Percentiles rank a stretch among this genome's conserved stretches.
These are phyloP conservation scores for Nigrospora oryzae DNA, from an alignment of 2,329 filamentous ascomycete species.

Conservation along the genomic window DNA sequence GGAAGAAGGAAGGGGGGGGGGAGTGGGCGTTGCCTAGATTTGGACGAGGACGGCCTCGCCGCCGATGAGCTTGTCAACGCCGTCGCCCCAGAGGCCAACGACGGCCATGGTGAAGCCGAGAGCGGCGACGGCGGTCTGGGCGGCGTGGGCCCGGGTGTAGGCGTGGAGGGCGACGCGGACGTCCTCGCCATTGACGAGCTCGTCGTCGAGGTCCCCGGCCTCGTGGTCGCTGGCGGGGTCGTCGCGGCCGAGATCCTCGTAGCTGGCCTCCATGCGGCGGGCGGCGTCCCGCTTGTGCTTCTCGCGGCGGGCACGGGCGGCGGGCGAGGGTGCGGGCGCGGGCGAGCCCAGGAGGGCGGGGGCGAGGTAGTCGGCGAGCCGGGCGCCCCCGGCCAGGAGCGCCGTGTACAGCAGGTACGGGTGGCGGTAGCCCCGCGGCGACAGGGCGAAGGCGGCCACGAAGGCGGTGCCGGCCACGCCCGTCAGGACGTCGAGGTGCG, in stretches of 20 bases:
- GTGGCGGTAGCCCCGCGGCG: conserved; percentile 67
- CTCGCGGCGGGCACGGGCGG: conserved; percentile 8
- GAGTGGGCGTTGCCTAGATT: conserved; percentile 6
- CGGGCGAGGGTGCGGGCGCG: conserved; percentile 14
- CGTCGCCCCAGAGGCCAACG: conserved; percentile 60
- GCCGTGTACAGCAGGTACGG: conserved; percentile 87
- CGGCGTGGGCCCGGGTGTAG: conserved; percentile 43
- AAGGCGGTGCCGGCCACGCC: conserved; percentile 64
- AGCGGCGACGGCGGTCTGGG: conserved; percentile 44
- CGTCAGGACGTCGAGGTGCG: conserved; percentile 59
- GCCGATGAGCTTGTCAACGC: conserved; percentile 20
- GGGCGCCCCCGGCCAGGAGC: conserved; percentile 56
- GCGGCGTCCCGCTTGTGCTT: conserved; percentile 21
- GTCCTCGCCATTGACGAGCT: conserved; percentile 52
- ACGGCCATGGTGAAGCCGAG: conserved; percentile 53
- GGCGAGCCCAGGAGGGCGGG: conserved; percentile 28
- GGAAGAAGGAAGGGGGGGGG: too few species aligned
- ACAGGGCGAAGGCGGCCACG: conserved; percentile 68
- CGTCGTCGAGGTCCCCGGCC: conserved; percentile 31
- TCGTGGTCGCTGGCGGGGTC: conserved; percentile 41
- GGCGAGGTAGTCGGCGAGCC: conserved; percentile 40
- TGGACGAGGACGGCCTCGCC: conserved; percentile 11
- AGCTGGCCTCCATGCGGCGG: conserved; percentile 59
- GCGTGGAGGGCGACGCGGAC: conserved; percentile 47
- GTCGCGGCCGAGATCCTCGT: conserved; percentile 51